A percentile compares a stretch with the other conserved stretches of the same genome.
Evolutionary conservation across 352 stramenopile genomes (phyloP).

Genomic region (Aphanomyces astaci): DNA sequence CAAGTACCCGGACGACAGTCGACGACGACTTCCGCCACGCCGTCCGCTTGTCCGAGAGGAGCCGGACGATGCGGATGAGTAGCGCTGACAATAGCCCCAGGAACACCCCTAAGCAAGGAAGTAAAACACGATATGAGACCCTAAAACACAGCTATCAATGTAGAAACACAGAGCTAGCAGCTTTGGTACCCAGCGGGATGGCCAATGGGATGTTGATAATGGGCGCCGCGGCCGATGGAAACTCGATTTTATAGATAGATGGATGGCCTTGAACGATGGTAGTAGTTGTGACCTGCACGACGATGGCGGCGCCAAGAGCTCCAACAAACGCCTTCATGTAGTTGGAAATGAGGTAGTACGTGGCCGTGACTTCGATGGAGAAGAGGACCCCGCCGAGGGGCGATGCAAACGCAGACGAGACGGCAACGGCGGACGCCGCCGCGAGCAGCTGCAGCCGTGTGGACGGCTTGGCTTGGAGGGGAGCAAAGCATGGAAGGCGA

Average conservation of each 20-base stretch:
- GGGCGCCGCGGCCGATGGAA: neutral
- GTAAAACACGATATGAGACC: neutral
- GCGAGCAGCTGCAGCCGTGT: slow-evolving; percentile 77
- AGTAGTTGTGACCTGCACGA: neutral
- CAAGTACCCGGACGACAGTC: slow-evolving; percentile 23
- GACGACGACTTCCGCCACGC: neutral
- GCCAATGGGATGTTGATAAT: neutral
- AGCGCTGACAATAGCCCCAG: slow-evolving; percentile 45
- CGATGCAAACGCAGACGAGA: slow-evolving; percentile 89
- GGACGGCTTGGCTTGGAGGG: slow-evolving; percentile 65
- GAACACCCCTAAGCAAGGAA: slow-evolving; percentile 31
- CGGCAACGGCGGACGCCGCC: slow-evolving; percentile 86
- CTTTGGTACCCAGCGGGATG: neutral
- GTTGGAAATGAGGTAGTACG: slow-evolving; percentile 86
- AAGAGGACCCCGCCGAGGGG: slow-evolving; percentile 92
- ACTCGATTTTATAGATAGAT: neutral
- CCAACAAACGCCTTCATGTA: slow-evolving; percentile 87
- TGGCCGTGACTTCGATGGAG: slow-evolving; percentile 89
- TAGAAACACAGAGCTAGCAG: neutral
- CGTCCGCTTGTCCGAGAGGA: slow-evolving; percentile 28
- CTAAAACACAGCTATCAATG: neutral
- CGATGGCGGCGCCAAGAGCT: slow-evolving; percentile 63
- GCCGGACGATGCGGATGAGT: slow-evolving; percentile 55
- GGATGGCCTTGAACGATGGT: neutral
- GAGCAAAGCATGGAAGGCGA: slow-evolving; percentile 54